phyloP scores from a whole-genome alignment of 495 filamentous ascomycete genomes.

The Aspergillus carlsbadensis region DNA sequence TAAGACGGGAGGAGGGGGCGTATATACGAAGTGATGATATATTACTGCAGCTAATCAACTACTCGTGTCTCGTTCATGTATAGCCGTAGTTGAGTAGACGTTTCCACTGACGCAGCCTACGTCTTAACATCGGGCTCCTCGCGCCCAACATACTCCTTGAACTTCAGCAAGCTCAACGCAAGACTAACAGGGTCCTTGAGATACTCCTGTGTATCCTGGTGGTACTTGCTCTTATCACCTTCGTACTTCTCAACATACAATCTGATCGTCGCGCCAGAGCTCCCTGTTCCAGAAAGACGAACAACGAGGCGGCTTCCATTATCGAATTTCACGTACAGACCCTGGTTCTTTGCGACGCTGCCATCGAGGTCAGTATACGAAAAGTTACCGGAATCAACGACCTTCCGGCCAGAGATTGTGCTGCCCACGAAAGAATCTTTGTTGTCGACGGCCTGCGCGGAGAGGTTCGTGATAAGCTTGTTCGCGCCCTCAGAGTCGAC shows the following conservation, averaged over 20 bases:
- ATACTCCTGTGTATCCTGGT: constrained; percentile 86
- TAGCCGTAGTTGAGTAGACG: neutral
- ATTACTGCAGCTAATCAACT: neutral
- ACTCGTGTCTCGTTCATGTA: neutral
- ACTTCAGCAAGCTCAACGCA: constrained; percentile 78
- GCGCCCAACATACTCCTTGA: constrained; percentile 86
- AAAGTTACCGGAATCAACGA: constrained; percentile 90
- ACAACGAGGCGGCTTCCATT: constrained; percentile 94
- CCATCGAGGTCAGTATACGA: constrained; percentile 96
- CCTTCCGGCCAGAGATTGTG: constrained; percentile 75
- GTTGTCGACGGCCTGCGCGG: constrained; percentile 59
- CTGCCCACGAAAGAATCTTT: constrained; percentile 80
- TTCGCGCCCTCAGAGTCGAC: constrained; percentile 87
- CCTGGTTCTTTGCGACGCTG: constrained; percentile 92
- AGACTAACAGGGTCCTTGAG: constrained; percentile 83
- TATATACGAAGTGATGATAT: neutral
- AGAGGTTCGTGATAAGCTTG: constrained; percentile 77
- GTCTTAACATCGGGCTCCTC: constrained; percentile 95
- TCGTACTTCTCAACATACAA: constrained; percentile 95
- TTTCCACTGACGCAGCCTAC: constrained; percentile 38
- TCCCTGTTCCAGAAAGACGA: constrained; percentile 89
- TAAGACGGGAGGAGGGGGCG: neutral
- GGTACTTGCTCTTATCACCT: constrained; percentile 70
- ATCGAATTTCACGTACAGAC: constrained; percentile 91
- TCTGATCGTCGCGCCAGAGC: constrained; percentile 91